Percentiles rank a stretch among this genome's conserved stretches.
phyloP scores from a whole-genome alignment of 768 basidiomycete genomes.

The Russula vinacea region DNA sequence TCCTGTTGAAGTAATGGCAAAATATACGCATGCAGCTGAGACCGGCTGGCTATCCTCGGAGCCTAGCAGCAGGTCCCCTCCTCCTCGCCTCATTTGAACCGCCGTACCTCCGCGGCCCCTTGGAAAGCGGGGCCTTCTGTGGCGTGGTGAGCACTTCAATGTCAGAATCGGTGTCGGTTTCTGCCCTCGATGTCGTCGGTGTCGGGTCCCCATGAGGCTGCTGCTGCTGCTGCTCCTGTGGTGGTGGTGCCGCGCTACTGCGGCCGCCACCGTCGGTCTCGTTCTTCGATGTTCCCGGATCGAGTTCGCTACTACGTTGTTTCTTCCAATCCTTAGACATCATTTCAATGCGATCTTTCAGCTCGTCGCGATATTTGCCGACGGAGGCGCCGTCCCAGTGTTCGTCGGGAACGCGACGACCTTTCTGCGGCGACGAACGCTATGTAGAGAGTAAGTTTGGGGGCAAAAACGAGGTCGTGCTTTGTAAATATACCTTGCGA shows the following conservation, averaged over 20 bases:
- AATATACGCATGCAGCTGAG: background rate
- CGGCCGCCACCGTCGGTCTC: conserved; percentile 4
- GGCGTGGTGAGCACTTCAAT: conserved; percentile 24
- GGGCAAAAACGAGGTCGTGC: too few relatives aligned
- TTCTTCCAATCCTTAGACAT: conserved; percentile 29
- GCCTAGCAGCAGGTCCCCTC: conserved; percentile 14
- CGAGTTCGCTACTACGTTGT: conserved; percentile 6
- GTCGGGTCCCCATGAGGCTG: conserved; percentile 12
- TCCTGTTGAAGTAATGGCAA: background rate
- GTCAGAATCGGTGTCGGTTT: conserved; percentile 26
- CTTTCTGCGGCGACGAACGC: conserved; percentile 18
- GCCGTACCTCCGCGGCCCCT: conserved; percentile 4
- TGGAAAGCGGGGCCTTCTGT: conserved; percentile 13
- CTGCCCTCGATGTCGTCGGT: conserved; percentile 19
- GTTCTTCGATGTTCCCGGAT: conserved; percentile 17
- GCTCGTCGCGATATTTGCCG: conserved; percentile 18
- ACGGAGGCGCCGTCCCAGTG: conserved; percentile 26
- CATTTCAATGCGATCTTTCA: conserved; percentile 15
- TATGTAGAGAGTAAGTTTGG: background rate
- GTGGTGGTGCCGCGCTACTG: conserved; percentile 6
- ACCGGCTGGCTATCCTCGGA: background rate
- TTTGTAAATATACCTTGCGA: conserved; percentile 34
- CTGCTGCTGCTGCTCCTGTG: background rate
- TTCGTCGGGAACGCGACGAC: conserved; percentile 17
- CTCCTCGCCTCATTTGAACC: conserved; percentile 7